Evolutionary conservation across 139 green algal species (phyloP), one percentile per base, ranked within the genome.

Genomic region (Picochlorum sp.): DNA sequence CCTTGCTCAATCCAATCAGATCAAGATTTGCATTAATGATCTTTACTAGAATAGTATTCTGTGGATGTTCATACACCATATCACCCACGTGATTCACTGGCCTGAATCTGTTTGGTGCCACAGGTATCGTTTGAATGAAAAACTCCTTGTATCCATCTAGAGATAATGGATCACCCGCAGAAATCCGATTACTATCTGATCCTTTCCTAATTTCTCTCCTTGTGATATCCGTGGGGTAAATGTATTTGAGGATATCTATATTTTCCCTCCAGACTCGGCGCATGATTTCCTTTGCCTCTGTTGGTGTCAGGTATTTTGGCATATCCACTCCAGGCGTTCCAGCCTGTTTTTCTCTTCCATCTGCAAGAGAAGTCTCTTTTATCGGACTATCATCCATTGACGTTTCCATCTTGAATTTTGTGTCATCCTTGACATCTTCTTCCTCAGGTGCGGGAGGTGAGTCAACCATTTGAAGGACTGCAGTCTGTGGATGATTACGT

Each of bases 61-160:
- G 90, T 3, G 86, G 77, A 77, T 98, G 92, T 76, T 98, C 92
- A 54, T 89, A 94, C 28, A 63, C 45, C 45, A 66, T 60, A 15
- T 88, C 85, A 10, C 78, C 82, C 21, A 94, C 57, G 8, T 79
- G 76, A 60, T 74, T 71, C 66, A 83, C 1, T 62, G 75, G 92
- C 2, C 92, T 81, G 71, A 97, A 73, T 38, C 68, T 34, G 76
- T 95, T 96, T 15, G 93, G 93, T 2, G 91, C 57, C 51, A 98
- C 92, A 3, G 90, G 74, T 23, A 98, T 52, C 1, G 74, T 74
- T 11, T 84, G 66, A 45, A 97, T 45, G 72, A 99, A 99, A 68
- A 97, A 97, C 72, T 88, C 80, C 8, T 64, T 52, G 74, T 85
- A 87, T 41, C 68, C 68, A n/a, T 63, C 54, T 10, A 55, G 55